These are phyloP conservation scores for Aegilops bicornis DNA, from an alignment of 176 grass and related monocot species.

Conservation along the genomic window DNA sequence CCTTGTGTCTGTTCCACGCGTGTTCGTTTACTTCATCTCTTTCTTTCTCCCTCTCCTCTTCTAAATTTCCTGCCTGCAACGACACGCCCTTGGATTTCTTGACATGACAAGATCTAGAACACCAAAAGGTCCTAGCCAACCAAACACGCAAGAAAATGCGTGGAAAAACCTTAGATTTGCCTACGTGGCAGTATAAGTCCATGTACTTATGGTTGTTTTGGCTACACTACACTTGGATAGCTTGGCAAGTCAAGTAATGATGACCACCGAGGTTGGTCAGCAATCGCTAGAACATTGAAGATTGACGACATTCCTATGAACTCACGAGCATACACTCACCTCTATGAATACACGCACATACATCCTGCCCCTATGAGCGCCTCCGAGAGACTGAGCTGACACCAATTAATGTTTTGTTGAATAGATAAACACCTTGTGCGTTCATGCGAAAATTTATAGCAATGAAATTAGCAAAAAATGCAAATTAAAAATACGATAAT, in stretches of 20 bases:
- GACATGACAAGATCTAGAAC: constrained; percentile 4
- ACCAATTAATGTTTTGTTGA: no score
- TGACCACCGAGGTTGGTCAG: background rate
- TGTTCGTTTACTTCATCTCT: background rate
- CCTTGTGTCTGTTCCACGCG: background rate
- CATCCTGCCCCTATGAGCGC: no score
- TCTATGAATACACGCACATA: no score
- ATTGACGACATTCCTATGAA: no score
- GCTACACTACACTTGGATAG: background rate
- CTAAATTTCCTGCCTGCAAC: background rate
- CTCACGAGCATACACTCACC: no score
- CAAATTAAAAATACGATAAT: no score
- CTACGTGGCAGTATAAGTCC: background rate
- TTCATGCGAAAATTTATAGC: no score
- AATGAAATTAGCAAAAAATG: no score
- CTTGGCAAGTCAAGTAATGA: background rate
- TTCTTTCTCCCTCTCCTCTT: background rate
- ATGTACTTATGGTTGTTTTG: background rate
- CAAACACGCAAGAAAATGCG: background rate
- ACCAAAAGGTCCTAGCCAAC: background rate
- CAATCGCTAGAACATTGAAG: no score
- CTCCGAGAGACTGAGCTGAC: no score
- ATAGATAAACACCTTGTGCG: no score
- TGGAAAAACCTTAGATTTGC: background rate
- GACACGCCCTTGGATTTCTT: background rate